Evolutionary conservation across 139 green algal species (phyloP).

Genomic region (Chlorella sp.): DNA sequence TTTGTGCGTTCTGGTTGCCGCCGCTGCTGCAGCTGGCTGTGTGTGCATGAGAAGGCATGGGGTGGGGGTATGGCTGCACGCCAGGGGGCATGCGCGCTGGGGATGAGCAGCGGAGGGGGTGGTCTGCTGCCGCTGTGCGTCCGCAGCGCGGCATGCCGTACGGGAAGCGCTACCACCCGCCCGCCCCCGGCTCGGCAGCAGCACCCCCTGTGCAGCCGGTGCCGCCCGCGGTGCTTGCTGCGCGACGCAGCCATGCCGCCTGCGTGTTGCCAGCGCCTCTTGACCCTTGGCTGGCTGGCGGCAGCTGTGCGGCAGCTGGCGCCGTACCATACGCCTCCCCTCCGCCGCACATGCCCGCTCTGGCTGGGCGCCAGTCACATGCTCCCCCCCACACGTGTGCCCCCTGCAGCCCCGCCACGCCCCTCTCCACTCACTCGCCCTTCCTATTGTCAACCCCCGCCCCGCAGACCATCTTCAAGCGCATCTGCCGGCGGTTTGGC

Average conservation of each 20-base stretch:
- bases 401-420: not conserved
- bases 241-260: no score
- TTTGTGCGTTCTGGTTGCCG: not conserved
- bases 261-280: no score
- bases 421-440: not conserved
- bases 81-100: no score
- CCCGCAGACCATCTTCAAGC: constrained; percentile 27
- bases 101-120: not conserved
- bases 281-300: not conserved
- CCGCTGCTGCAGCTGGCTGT: not conserved
- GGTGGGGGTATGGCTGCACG: not conserved
- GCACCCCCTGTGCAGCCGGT: not conserved
- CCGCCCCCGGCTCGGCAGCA: no score
- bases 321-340: not conserved
- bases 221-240: no score
- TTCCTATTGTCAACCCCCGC: not conserved
- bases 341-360: not conserved
- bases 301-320: not conserved
- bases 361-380: not conserved
- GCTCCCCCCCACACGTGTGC: not conserved
- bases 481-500: constrained; percentile 22
- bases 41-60: not conserved
- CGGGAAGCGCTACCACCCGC: not conserved
- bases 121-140: not conserved
- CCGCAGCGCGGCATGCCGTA: not conserved